A percentile compares a stretch with the other conserved stretches of the same genome.
phyloP scores from a whole-genome alignment of 1,139 yeast genomes.

The Blastobotrys petasosporus region DNA sequence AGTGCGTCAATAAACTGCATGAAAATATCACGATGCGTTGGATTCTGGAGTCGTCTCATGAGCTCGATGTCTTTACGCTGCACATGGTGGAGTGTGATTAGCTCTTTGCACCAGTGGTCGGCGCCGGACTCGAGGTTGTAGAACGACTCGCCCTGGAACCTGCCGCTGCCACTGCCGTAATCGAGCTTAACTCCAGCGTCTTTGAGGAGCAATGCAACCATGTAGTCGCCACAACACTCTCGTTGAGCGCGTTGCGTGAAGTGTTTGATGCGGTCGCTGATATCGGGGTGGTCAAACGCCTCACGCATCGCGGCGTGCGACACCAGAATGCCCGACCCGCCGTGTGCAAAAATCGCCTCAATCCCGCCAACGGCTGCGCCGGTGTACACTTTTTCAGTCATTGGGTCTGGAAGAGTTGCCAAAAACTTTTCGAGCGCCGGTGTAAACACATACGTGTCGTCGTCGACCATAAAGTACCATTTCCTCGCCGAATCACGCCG shows the following conservation, averaged over 20 bases:
- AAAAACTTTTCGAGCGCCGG: slow-evolving; percentile 26
- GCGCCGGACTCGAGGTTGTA: slow-evolving; percentile 15
- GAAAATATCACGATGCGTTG: slow-evolving; percentile 25
- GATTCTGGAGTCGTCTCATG: not conserved
- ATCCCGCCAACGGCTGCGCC: slow-evolving; percentile 27
- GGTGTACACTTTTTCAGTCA: slow-evolving; percentile 23
- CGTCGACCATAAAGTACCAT: slow-evolving; percentile 36
- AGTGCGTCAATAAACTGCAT: slow-evolving; percentile 32
- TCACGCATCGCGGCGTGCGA: slow-evolving; percentile 30
- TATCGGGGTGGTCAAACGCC: slow-evolving; percentile 19
- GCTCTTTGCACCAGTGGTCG: slow-evolving; percentile 32
- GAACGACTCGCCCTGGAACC: slow-evolving; percentile 21
- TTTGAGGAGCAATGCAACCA: slow-evolving; percentile 27
- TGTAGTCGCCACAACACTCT: slow-evolving; percentile 33
- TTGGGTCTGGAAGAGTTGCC: slow-evolving; percentile 20
- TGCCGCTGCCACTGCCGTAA: slow-evolving; percentile 16
- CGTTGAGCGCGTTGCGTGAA: slow-evolving; percentile 18
- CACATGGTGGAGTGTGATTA: slow-evolving; percentile 28
- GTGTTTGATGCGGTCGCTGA: slow-evolving; percentile 15
- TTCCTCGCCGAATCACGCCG: slow-evolving; percentile 21
- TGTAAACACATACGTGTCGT: slow-evolving; percentile 31
- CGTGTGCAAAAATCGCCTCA: slow-evolving; percentile 32
- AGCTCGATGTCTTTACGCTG: not conserved
- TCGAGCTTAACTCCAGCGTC: slow-evolving; percentile 24
- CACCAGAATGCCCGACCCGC: slow-evolving; percentile 34